A percentile compares a stretch with the other conserved stretches of the same genome.
Conservation (phyloP, 192 early-diverging fungal species). For the Geranomyces variabilis region DNA sequence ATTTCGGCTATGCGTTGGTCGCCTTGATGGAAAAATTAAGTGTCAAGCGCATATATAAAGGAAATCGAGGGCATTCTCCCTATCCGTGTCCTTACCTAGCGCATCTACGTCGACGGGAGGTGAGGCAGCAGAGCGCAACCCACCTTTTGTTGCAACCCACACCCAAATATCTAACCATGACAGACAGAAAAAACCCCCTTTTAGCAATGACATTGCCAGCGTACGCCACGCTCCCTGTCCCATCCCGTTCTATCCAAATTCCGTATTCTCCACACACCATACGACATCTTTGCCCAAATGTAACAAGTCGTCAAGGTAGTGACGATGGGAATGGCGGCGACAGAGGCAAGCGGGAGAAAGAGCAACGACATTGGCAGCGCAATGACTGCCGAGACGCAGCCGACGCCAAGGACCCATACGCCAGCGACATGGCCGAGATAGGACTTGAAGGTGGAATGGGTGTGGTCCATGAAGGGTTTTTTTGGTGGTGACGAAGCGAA, state of each 20-base stretch:
- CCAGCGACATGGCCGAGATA: background rate
- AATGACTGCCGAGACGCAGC: background rate
- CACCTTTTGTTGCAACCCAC: background rate
- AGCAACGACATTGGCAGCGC: constrained; percentile 11
- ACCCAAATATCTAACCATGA: background rate
- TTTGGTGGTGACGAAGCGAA: too few species aligned
- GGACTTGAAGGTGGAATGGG: too few species aligned
- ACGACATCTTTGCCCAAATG: constrained; percentile 3
- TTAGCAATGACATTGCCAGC: background rate
- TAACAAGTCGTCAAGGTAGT: background rate
- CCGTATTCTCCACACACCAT: background rate
- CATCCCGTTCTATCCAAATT: background rate
- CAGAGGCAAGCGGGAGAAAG: constrained; percentile 14
- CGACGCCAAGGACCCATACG: constrained; percentile 12
- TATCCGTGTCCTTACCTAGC: background rate
- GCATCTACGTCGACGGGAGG: background rate
- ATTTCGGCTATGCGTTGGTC: background rate
- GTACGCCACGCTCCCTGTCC: too few species aligned
- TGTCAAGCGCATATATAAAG: background rate
- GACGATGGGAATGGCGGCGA: constrained; percentile 16
- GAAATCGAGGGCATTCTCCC: background rate
- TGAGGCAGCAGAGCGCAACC: background rate
- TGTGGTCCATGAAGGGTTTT: too few species aligned
- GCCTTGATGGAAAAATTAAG: background rate
- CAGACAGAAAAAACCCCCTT: background rate